Evolutionary conservation across 305 asterid genomes (phyloP).

Genomic region (Fraxinus dipetala): DNA sequence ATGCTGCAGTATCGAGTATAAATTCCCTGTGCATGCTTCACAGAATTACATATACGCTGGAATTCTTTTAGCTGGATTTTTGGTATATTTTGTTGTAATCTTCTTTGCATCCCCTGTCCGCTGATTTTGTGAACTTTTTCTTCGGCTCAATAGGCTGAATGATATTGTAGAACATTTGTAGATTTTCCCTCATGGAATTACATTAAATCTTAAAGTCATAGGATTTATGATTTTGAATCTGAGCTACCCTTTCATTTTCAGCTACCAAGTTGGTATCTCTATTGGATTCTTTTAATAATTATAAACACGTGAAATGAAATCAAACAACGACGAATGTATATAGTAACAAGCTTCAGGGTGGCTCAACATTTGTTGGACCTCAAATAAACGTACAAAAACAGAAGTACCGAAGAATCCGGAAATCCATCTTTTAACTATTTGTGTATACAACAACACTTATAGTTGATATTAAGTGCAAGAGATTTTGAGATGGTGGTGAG

Average conservation of each 20-base stretch:
- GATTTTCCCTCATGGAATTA: slow-evolving; percentile 18
- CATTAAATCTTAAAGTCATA: not conserved
- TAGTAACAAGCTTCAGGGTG: not conserved
- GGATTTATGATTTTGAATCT: not conserved
- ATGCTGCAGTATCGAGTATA: slow-evolving; percentile 81
- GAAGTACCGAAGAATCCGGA: not conserved
- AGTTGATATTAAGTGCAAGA: not conserved
- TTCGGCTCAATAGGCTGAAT: not conserved
- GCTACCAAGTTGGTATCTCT: not conserved
- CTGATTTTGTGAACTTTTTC: slow-evolving; percentile 13
- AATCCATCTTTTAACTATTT: not conserved
- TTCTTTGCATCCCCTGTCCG: slow-evolving; percentile 86
- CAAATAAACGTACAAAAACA: not conserved
- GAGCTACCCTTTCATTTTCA: not conserved
- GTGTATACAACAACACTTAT: not conserved
- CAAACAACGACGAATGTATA: not conserved
- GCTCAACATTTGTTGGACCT: not conserved
- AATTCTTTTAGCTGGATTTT: slow-evolving; percentile 83
- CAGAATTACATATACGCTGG: slow-evolving; percentile 86
- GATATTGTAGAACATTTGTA: slow-evolving; percentile 19
- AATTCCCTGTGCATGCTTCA: slow-evolving; percentile 58
- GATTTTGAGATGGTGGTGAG: not conserved
- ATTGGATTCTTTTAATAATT: not conserved
- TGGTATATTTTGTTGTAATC: slow-evolving; percentile 81
- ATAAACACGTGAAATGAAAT: not conserved